Base-by-base conservation (phyloP, 2,329 filamentous ascomycete genomes). In the Aspergillus versicolor region DNA sequence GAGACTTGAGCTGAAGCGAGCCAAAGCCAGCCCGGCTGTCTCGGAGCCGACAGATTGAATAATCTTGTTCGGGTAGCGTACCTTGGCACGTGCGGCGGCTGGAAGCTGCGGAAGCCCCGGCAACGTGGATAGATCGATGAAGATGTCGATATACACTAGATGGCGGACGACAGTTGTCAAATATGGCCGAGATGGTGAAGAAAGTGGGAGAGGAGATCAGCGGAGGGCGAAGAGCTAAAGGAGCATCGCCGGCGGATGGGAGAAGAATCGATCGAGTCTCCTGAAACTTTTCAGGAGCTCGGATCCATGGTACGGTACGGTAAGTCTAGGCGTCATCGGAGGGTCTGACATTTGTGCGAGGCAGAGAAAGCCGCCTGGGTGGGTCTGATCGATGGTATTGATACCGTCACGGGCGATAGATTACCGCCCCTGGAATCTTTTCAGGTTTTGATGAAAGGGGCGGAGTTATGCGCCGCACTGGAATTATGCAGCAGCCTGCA, bases 81-180 rank as follows among this genome's bases (percentile, higher is more conserved):
- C 59, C 57, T 61, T 59, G 48, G 59, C 59, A 61, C 59, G 59
- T 61, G 59, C 53, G 49, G 50, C 43, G 48, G 59, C 45, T 52
- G 56, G 51, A 55, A 49, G 59, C 59, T 56, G 41, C 43, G 52
- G 48, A 54, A 49, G 59, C 59, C 54, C 45, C 43, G 52, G 48
- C 52, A 54, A 46, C 45, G 51, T 44, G 40, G 24, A 21, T 34
- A 27, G 46, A 43, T 27, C 17, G 37, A 30, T 41, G 5, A 17
- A 37, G 17, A 46, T 46, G 43, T 40, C 48, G 19, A 30, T 34
- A 34, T 43, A 30, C 48, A 19, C 30, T 41, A 34, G 42, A 38
- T 24, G 44, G 19, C 5, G 7, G 32, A 40, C 17, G 21, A 34
- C 27, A 37, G 38, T n/a, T 47, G 34, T 37, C 12, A 44, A 17